Percentiles rank a stretch among this genome's conserved stretches.
phyloP scores from a whole-genome alignment of 2,329 filamentous ascomycete species.

The Fusarium gaditjirri region DNA sequence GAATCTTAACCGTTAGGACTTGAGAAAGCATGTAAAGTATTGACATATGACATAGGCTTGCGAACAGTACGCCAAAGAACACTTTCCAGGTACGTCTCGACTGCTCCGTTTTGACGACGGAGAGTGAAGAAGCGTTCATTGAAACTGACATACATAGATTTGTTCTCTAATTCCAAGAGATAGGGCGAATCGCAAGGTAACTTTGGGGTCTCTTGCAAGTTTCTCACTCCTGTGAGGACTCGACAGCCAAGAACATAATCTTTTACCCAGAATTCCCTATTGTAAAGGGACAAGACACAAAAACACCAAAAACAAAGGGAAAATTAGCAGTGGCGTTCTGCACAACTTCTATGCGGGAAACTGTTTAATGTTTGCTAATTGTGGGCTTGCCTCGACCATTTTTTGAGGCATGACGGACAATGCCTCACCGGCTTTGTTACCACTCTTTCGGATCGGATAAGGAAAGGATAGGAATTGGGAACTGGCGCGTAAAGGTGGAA shows the following conservation, averaged over 20 bases:
- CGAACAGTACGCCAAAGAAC: constrained; percentile 92
- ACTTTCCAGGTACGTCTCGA: constrained; percentile 71
- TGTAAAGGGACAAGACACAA: constrained; percentile 21
- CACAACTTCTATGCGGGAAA: constrained; percentile 30
- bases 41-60: constrained; percentile 52
- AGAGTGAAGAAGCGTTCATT: constrained; percentile 24
- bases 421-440: constrained; percentile 25
- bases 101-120: constrained; percentile 39
- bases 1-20: background rate
- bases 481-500: constrained; percentile 31
- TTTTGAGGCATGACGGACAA: constrained; percentile 31
- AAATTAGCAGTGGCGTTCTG: constrained; percentile 36
- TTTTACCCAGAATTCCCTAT: background rate
- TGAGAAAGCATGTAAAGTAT: background rate
- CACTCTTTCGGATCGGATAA: constrained; percentile 37
- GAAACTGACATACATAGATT: constrained; percentile 51
- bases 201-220: background rate
- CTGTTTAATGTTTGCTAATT: constrained; percentile 42
- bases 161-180: constrained; percentile 53
- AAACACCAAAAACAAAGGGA: constrained; percentile 30
- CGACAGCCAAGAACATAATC: background rate
- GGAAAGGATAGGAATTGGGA: constrained; percentile 27
- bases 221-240: background rate
- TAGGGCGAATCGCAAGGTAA: constrained; percentile 28
- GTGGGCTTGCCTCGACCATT: constrained; percentile 16